phyloP scores from a whole-genome alignment of 352 stramenopile species.

The Phytophthora sp. region DNA sequence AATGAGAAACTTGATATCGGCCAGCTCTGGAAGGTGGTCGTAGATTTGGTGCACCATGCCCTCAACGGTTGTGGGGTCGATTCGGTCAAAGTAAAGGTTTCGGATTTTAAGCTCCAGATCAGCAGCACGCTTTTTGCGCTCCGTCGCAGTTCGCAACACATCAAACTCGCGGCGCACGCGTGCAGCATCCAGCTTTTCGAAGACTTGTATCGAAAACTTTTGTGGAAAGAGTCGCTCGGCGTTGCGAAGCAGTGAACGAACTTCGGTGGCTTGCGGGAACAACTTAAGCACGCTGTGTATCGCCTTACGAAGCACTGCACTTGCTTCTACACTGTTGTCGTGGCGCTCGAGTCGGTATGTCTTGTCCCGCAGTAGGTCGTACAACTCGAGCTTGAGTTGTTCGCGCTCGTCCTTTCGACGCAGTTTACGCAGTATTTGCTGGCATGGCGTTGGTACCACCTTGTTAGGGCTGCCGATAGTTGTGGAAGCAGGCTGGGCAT shows the following conservation, averaged over 20 bases:
- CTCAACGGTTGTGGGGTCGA: slow-evolving; percentile 83
- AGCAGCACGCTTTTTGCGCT: slow-evolving; percentile 80
- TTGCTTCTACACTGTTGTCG: slow-evolving; percentile 26
- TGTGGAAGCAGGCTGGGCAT: slow-evolving; percentile 1
- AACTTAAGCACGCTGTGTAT: slow-evolving; percentile 64
- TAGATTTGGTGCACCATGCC: slow-evolving; percentile 86
- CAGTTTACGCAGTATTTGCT: slow-evolving; percentile 63
- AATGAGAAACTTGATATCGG: slow-evolving; percentile 87
- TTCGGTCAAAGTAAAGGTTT: slow-evolving; percentile 90
- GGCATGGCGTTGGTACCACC: slow-evolving; percentile 31
- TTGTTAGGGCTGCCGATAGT: slow-evolving; percentile 5
- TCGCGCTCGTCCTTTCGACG: slow-evolving; percentile 68
- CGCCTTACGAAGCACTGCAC: slow-evolving; percentile 32
- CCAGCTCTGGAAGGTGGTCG: slow-evolving; percentile 63
- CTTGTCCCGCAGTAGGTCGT: slow-evolving; percentile 62
- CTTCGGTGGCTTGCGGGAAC: slow-evolving; percentile 64
- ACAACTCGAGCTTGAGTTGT: slow-evolving; percentile 61
- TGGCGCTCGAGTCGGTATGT: slow-evolving; percentile 61
- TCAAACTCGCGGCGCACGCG: slow-evolving; percentile 47
- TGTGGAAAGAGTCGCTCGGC: slow-evolving; percentile 80
- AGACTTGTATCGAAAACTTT: slow-evolving; percentile 39
- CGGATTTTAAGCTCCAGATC: slow-evolving; percentile 91
- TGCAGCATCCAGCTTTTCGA: slow-evolving; percentile 37
- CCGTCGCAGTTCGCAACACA: slow-evolving; percentile 45
- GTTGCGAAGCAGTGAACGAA: slow-evolving; percentile 86